phyloP scores from a whole-genome alignment of 768 basidiomycete genomes.

The Leucocoprinus leucothites region DNA sequence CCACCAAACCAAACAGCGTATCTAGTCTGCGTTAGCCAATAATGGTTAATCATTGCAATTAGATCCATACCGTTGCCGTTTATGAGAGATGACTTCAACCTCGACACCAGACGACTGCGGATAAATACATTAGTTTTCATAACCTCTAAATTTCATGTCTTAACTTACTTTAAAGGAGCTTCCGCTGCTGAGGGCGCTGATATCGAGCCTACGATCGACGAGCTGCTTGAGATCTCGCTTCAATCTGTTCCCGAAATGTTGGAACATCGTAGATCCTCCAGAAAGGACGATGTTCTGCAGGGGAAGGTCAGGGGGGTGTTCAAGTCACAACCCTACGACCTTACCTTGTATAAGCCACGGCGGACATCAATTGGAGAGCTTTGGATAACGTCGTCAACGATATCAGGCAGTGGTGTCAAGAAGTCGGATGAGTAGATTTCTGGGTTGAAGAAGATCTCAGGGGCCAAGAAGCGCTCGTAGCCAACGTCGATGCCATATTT shows the following conservation, averaged over 20 bases:
- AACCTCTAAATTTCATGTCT: not conserved
- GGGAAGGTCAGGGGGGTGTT: not conserved
- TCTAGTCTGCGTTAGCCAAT: slow-evolving; percentile 29
- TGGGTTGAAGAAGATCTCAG: slow-evolving; percentile 99
- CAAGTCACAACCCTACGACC: slow-evolving; percentile 4
- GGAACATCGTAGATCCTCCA: slow-evolving; percentile 99
- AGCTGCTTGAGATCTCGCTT: slow-evolving; percentile 94
- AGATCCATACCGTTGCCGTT: slow-evolving; percentile 76
- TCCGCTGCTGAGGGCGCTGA: slow-evolving; percentile 71
- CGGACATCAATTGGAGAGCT: slow-evolving; percentile 96
- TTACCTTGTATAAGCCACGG: slow-evolving; percentile 91
- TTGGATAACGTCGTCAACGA: slow-evolving; percentile 95
- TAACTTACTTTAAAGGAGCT: slow-evolving; percentile 65
- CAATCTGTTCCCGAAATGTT: slow-evolving; percentile 94
- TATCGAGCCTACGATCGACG: slow-evolving; percentile 86
- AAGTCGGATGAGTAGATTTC: slow-evolving; percentile 98
- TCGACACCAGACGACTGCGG: slow-evolving; percentile 91
- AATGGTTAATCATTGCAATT: not conserved
- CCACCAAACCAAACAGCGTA: slow-evolving; percentile 99
- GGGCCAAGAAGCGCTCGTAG: slow-evolving; percentile 98
- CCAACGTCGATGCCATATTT: slow-evolving; percentile 95
- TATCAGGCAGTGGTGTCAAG: slow-evolving; percentile 91
- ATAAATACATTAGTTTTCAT: not conserved
- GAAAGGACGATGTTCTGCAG: slow-evolving; percentile 91
- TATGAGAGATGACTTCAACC: slow-evolving; percentile 98